A percentile compares a stretch with the other conserved stretches of the same genome.
phyloP scores from a whole-genome alignment of 805 yeast genomes.

The Candida endomychidarum region DNA sequence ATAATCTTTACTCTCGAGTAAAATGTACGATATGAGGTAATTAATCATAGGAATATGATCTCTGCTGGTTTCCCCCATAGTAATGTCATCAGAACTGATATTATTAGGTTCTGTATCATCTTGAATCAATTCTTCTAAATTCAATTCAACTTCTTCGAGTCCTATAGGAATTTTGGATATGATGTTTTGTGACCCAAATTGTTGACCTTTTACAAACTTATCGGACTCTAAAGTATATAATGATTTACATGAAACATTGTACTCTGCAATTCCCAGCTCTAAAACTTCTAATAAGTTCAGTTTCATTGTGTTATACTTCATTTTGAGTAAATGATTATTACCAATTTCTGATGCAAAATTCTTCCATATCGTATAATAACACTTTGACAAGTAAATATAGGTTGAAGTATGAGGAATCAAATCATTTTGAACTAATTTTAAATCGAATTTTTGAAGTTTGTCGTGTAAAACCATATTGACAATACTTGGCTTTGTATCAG shows the following conservation, averaged over 20 bases:
- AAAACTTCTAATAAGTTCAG: conserved; percentile 23
- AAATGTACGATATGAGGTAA: conserved; percentile 30
- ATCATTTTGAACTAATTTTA: conserved; percentile 19
- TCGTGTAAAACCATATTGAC: conserved; percentile 25
- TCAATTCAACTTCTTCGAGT: conserved; percentile 4
- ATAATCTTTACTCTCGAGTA: conserved; percentile 21
- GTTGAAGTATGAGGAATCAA: conserved; percentile 27
- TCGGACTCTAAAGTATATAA: conserved; percentile 21
- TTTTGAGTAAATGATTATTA: background rate
- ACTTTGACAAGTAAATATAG: conserved; percentile 32
- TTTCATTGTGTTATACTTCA: conserved; percentile 18
- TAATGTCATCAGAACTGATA: background rate
- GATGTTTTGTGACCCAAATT: conserved; percentile 5
- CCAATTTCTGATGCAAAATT: conserved; percentile 5
- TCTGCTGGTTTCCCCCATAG: conserved; percentile 6
- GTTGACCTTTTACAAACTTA: conserved; percentile 16
- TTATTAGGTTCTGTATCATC: background rate
- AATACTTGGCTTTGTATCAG: background rate
- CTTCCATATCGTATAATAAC: conserved; percentile 31
- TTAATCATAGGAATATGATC: conserved; percentile 28
- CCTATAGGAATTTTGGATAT: conserved; percentile 8
- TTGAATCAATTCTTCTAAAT: conserved; percentile 4
- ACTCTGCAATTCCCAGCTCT: conserved; percentile 25
- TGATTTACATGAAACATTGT: conserved; percentile 18
- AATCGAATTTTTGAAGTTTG: conserved; percentile 29